phyloP scores from a whole-genome alignment of 1,284 basidiomycete species.

The Austroboletus niveus region DNA sequence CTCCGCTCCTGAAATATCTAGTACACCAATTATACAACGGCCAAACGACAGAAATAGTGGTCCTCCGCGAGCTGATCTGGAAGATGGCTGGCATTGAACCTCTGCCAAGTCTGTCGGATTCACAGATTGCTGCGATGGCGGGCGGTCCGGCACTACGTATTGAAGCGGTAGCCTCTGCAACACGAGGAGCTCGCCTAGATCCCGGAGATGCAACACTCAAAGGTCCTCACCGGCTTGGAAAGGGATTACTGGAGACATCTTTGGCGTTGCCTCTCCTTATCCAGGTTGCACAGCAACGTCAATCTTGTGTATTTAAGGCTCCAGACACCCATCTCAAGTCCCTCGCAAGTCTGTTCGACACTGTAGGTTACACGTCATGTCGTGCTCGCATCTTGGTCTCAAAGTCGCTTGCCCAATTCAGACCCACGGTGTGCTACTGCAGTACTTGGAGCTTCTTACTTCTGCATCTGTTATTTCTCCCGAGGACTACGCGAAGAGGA shows the following conservation, averaged over 20 bases:
- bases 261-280: conserved; percentile 83
- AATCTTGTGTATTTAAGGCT: conserved; percentile 73
- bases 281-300: conserved; percentile 85
- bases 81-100: conserved; percentile 96
- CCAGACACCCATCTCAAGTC: conserved; percentile 79
- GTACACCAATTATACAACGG: conserved; percentile 86
- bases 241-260: conserved; percentile 65
- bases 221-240: conserved; percentile 68
- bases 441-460: conserved; percentile 73
- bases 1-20: conserved; percentile 86
- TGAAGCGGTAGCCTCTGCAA: conserved; percentile 76
- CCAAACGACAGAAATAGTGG: conserved; percentile 86
- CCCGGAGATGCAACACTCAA: conserved; percentile 57
- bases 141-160: conserved; percentile 86
- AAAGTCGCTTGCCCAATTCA: conserved; percentile 32
- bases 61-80: conserved; percentile 89
- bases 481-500: conserved; percentile 62
- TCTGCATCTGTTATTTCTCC: conserved; percentile 57
- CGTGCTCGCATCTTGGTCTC: conserved; percentile 17
- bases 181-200: conserved; percentile 70
- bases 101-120: conserved; percentile 83
- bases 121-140: conserved; percentile 86
- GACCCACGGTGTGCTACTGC: conserved; percentile 76
- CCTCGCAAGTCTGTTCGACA: conserved; percentile 83
- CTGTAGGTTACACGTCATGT: conserved; percentile 50